These are phyloP conservation scores for Rhizopus sp. DNA, from an alignment of 371 early-diverging fungal genomes.

Conservation along the genomic window DNA sequence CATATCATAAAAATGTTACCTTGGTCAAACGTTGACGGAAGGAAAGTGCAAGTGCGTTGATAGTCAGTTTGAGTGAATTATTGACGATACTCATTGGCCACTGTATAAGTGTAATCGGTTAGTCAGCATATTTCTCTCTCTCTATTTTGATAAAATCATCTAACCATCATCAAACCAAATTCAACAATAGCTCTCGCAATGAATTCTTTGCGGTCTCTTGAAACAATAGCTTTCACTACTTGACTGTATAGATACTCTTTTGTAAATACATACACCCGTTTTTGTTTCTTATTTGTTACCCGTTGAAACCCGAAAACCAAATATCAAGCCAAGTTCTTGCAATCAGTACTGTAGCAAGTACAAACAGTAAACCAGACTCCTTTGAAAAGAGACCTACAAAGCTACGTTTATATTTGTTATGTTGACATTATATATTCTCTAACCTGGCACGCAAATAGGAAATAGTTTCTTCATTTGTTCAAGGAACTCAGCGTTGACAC, in stretches of 20 bases:
- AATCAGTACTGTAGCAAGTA: slow-evolving; percentile 66
- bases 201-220: slow-evolving; percentile 64
- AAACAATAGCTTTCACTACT: slow-evolving; percentile 76
- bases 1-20: slow-evolving; percentile 26
- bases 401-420: background rate
- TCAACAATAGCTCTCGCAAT: slow-evolving; percentile 65
- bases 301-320: slow-evolving; percentile 75
- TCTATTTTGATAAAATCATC: background rate
- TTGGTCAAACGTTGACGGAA: slow-evolving; percentile 80
- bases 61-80: slow-evolving; percentile 71
- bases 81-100: slow-evolving; percentile 81
- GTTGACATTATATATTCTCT: background rate
- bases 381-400: slow-evolving; percentile 55
- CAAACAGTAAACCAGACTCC: slow-evolving; percentile 66
- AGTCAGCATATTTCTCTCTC: background rate
- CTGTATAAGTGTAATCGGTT: slow-evolving; percentile 24
- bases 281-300: slow-evolving; percentile 26
- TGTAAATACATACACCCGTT: background rate
- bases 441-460: slow-evolving; percentile 71
- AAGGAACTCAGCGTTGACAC: slow-evolving; percentile 70
- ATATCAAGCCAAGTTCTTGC: slow-evolving; percentile 78
- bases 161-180: slow-evolving; percentile 78
- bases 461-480: slow-evolving; percentile 80
- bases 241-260: slow-evolving; percentile 23
- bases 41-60: slow-evolving; percentile 71